Conservation (phyloP, 1,139 yeast genomes). For the Scheffersomyces lignicola region DNA sequence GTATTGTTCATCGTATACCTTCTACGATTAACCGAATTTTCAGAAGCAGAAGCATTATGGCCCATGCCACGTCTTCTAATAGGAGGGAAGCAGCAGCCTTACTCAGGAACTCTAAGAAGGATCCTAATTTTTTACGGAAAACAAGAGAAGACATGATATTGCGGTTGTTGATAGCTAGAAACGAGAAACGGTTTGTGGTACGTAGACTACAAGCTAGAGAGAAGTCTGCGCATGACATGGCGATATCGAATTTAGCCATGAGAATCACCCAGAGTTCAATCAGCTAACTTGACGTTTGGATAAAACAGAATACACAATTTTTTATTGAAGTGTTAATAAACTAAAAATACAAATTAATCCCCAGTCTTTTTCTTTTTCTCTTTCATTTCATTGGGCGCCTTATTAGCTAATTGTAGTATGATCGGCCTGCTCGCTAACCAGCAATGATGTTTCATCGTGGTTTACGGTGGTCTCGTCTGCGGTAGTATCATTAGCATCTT, state of each 20-base stretch:
- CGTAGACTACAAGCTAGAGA: conserved; percentile 63
- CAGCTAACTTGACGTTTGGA: too few species aligned
- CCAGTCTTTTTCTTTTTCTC: background rate
- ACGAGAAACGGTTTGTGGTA: conserved; percentile 47
- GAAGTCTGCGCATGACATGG: conserved; percentile 58
- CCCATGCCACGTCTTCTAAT: conserved; percentile 67
- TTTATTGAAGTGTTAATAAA: conserved; percentile 3
- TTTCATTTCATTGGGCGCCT: conserved; percentile 1
- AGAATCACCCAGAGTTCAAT: conserved; percentile 3
- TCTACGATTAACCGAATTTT: conserved; percentile 57
- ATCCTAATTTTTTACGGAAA: conserved; percentile 56
- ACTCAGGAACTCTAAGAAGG: conserved; percentile 51
- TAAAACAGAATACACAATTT: conserved; percentile 3
- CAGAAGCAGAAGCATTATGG: conserved; percentile 66
- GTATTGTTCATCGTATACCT: conserved; percentile 17
- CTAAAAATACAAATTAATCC: conserved; percentile 6
- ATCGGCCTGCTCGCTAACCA: conserved; percentile 17
- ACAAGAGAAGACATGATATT: conserved; percentile 67
- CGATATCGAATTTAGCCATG: conserved; percentile 31
- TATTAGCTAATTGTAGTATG: background rate
- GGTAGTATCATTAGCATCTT: conserved; percentile 46
- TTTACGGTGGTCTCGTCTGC: conserved; percentile 41
- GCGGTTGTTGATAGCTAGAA: conserved; percentile 53
- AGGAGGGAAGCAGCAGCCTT: conserved; percentile 56
- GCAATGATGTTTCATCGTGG: conserved; percentile 27